A percentile compares a stretch with the other conserved stretches of the same genome.
phyloP scores from a whole-genome alignment of 2,329 filamentous ascomycete species.

The Ceratocystis variospora region DNA sequence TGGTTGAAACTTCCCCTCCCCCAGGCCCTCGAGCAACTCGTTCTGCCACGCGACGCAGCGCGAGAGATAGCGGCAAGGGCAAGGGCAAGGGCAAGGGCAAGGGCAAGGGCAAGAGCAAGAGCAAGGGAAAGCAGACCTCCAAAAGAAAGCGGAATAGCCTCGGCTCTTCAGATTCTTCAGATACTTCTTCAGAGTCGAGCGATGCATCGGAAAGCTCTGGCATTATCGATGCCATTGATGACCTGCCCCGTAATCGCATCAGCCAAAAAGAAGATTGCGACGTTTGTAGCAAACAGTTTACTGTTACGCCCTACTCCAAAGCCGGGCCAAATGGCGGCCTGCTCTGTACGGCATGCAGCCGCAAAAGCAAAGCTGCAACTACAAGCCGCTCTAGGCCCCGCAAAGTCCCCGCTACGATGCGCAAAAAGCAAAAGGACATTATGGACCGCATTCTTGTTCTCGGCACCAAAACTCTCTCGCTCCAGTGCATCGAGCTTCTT shows the following conservation, averaged over 20 bases:
- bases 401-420: background rate
- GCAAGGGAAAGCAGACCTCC: conserved; percentile 4
- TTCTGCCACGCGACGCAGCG: background rate
- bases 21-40: background rate
- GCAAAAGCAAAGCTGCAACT: conserved; percentile 27
- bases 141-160: conserved; percentile 21
- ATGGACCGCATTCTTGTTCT: conserved; percentile 57
- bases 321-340: conserved; percentile 70
- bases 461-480: conserved; percentile 55
- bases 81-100: conserved; percentile 2
- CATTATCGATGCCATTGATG: background rate
- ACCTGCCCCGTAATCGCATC: conserved; percentile 29
- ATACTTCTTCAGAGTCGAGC: conserved; percentile 23
- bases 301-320: conserved; percentile 79
- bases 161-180: background rate
- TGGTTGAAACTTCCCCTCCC: background rate
- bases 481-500: conserved; percentile 48
- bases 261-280: conserved; percentile 85
- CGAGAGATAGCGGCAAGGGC: background rate
- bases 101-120: conserved; percentile 14
- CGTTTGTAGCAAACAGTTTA: conserved; percentile 74
- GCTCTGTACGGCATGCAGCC: conserved; percentile 72
- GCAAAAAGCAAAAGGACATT: conserved; percentile 58
- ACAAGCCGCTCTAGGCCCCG: conserved; percentile 36
- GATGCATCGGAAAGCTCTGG: conserved; percentile 39